Evolutionary conservation across 2,329 filamentous ascomycete species (phyloP), one percentile per base, ranked within the genome.

Genomic region (Bipolaris zeicola): DNA sequence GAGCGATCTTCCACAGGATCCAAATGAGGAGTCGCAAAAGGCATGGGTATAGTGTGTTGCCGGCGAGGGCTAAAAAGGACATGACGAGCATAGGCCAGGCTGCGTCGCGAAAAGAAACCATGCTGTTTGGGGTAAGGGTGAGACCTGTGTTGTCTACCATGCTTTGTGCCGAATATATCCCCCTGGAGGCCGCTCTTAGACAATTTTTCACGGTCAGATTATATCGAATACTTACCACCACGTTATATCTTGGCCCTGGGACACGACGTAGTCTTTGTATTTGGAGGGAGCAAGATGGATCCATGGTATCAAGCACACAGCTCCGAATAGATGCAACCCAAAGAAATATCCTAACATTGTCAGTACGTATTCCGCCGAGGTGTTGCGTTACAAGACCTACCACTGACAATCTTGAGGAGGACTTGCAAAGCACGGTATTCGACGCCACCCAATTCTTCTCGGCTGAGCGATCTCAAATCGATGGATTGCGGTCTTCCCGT

Each of bases 1-100:
- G 87, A 0, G 88, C 83, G 42, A 90, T 62, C 50, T 88, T 86
- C 11, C 91, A 91, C 33, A 85, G 70, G 0, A 88, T 67, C 94
- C 95, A 99, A 58, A 99, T 98, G 61, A 95, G 85, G 68, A 97
- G 90, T 8, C 95, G 89, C n/a, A 98, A 84, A 89, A 97, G 93
- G 69, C 95, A 91, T 0, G 94, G 95, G 66, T 98, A 98, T 0
- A 90, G 94, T 0, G 94, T 98, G 70, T 98, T 98, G 54, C 94
- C 94, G 57, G 96, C 91, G 58, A 98, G 87, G 70, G 97, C 95
- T 43, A 98, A 83, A 66, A 96, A 96, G 3, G 87, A 87, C 77
- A 92, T 86, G 42, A 95, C 72, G 22, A 97, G 80, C 47, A 98
- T 81, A 0, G 89, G 87, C 66, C 91, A 89, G 10, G 89, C 81